Base-by-base conservation (phyloP, 2,329 filamentous ascomycete genomes). In the Sclerotinia minor region DNA sequence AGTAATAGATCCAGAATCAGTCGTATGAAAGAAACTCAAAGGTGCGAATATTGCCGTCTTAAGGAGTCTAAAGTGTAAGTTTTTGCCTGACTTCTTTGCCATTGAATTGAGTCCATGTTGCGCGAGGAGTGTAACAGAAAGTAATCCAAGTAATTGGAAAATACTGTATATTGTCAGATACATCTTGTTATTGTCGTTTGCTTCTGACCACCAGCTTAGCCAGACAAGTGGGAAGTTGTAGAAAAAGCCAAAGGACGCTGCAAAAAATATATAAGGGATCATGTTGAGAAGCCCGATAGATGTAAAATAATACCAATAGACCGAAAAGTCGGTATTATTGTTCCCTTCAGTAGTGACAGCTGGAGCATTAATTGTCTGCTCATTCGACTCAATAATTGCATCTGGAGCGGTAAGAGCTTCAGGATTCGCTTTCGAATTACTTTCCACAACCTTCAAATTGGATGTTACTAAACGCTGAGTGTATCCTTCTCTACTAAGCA, bases 161-260 rank as follows among this genome's bases (percentile, higher is more conserved):
- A 50, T 26, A 26, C 21, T 26, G 5, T 50, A 26, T 26, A 50
- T 11, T 15, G 49, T 26, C 11, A 26, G 24, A 24, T 50, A 50
- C n/a, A 50, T 50, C 26, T 11, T 26, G 49, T 24, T 24, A 13
- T 60, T 17, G 11, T 38, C 19, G 24, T 45, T 29, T 41, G 11
- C n/a, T 60, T 44, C 41, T 24, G 57, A 38, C 57, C 57, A 60
- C 41, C 57, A 60, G 24, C 26, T 60, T 44, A 60, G 38, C 57
- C 57, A 60, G n/a, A 60, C 41, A 19, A 45, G 35, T 47, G 41
- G 35, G 19, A 44, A 44, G 41, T 60, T 19, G 24, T 47, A 44
- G 38, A 41, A 29, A 29, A 44, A 6, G 13, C 17, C 21, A 21
- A 47, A 60, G 17, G n/a, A 29, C 8, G 15, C n/a, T 5, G 35